These are phyloP conservation scores for Solanum corneliomulleri DNA, from an alignment of 257 asterid genomes.

Conservation along the genomic window DNA sequence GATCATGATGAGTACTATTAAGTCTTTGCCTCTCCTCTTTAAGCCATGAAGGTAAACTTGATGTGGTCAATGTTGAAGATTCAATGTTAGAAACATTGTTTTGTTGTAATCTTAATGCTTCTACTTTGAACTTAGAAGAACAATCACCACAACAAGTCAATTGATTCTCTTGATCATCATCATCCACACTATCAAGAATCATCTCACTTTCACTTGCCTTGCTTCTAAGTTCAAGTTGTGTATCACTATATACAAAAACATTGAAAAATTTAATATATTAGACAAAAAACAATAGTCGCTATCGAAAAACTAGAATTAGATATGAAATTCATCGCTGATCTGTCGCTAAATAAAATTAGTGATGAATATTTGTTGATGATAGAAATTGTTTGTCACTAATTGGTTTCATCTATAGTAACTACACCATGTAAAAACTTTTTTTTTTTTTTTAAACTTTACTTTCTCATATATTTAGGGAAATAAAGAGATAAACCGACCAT, in stretches of 20 bases:
- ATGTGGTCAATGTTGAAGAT: conserved; percentile 10
- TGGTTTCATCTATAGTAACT: background rate
- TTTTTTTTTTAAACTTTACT: background rate
- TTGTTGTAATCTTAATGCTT: conserved; percentile 17
- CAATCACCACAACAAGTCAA: conserved; percentile 41
- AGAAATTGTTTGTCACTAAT: background rate
- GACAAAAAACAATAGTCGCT: background rate
- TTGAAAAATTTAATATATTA: background rate
- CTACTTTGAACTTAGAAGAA: conserved; percentile 27
- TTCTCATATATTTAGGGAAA: background rate
- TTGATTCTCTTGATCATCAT: conserved; percentile 10
- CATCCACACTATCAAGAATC: conserved; percentile 10
- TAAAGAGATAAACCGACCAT: background rate
- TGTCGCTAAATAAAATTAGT: background rate
- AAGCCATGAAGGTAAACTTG: conserved; percentile 73
- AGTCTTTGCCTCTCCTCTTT: conserved; percentile 41
- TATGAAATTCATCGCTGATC: background rate
- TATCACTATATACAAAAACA: conserved; percentile 4
- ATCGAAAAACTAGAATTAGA: background rate
- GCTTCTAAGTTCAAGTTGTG: conserved; percentile 16
- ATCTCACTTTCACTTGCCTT: conserved; percentile 13
- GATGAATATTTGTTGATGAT: background rate
- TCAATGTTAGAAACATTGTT: conserved; percentile 8
- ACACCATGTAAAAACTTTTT: background rate
- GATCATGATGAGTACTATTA: conserved; percentile 30